Evolutionary conservation across 1,139 yeast species (phyloP).

Genomic region (Candida anutae): DNA sequence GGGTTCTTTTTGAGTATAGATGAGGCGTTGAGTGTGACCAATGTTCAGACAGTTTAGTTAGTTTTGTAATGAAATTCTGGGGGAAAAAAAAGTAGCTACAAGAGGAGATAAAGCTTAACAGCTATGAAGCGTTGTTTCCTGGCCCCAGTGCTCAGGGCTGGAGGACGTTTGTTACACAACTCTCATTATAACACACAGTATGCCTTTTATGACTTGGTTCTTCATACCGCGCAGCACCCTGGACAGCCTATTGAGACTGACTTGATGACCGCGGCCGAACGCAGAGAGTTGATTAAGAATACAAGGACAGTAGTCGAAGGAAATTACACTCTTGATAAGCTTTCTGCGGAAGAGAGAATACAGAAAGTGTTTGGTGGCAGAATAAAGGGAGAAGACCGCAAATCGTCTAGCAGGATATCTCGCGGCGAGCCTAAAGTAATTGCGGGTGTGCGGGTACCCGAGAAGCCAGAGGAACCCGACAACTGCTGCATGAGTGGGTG

Average conservation of each 20-base stretch:
- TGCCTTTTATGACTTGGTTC: constrained; percentile 31
- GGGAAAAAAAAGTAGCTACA: too few species aligned
- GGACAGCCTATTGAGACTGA: constrained; percentile 24
- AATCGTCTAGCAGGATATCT: constrained; percentile 42
- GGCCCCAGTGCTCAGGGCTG: too few species aligned
- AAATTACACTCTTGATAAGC: constrained; percentile 26
- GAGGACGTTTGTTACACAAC: too few species aligned
- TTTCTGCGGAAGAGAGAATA: constrained; percentile 43
- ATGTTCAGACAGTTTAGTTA: too few species aligned
- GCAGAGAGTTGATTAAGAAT: constrained; percentile 11
- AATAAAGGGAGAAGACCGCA: constrained; percentile 45
- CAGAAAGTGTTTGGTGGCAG: constrained; percentile 51
- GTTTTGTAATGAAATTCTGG: too few species aligned
- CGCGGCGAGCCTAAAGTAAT: constrained; percentile 39
- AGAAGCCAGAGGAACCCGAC: constrained; percentile 80
- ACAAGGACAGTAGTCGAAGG: constrained; percentile 38
- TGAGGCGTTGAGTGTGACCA: constrained; percentile 17
- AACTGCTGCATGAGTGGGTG: constrained; percentile 98
- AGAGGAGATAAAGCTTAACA: too few species aligned
- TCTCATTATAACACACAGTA: too few species aligned
- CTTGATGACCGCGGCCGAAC: constrained; percentile 18
- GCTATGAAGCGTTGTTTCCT: too few species aligned
- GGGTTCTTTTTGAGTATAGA: constrained; percentile 29
- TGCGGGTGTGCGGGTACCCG: constrained; percentile 74
- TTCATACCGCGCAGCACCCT: constrained; percentile 27